Evolutionary conservation across 371 early-diverging fungal species (phyloP), one percentile per base, ranked within the genome.

Genomic region (Rhizopus sp.): DNA sequence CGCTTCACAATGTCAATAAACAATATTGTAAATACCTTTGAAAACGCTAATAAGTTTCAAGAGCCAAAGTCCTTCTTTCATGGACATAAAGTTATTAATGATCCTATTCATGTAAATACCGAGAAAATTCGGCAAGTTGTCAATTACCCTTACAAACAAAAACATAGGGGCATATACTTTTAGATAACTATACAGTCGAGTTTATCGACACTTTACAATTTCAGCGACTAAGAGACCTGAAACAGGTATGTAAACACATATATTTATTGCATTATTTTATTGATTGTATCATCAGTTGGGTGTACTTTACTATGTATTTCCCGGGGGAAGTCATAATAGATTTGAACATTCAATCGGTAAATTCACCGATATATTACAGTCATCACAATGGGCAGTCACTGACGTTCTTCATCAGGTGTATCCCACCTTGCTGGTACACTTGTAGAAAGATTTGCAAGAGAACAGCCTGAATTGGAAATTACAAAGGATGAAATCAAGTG

Each of bases 131-230:
- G 4, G 33, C 2, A 32, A 9, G 33, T 35, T 12, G 30, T n/a
- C 13, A 23, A 7, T 30, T 41, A 23, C 8, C 7, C 3, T 17
- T 5, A 23, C 5, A 38, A 29, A n/a, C 13, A 13, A 29, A 7
- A 3, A 42, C 16, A 51, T 80, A 92, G 83, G 96, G 95, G 4
- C 90, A 92, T 69, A 91, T 97, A 40, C 60, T 73, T 8, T 70
- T 97, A 32, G 89, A 88, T 54, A 71, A 74, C 17, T 72, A 82
- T 40, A 82, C 80, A 42, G 75, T 94, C 41, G 76, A 86, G 12
- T 75, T 92, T 52, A 91, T 98, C 29, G 98, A 98, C 64, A 98
- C 98, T 7, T 86, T 88, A 7, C 94, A 96, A 69, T 97, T 97
- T 63, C 97, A 97, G 72, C 79, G 96, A 23, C 76, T 93, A 37